phyloP scores from a whole-genome alignment of 2,329 filamentous ascomycete species.

The Periconia macrospinosa region DNA sequence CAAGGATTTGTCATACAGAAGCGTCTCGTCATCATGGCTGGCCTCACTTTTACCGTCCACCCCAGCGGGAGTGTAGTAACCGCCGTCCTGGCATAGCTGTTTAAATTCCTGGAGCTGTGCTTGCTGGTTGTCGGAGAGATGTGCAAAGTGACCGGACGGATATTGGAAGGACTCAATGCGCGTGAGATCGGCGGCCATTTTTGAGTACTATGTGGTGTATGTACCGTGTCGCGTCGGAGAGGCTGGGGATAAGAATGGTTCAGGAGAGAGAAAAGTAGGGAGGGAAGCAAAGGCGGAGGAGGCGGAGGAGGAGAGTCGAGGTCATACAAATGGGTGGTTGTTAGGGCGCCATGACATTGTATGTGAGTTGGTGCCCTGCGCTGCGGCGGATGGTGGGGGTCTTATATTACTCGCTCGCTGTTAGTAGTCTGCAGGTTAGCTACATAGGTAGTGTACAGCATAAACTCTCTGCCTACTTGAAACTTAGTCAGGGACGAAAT shows the following conservation, averaged over 20 bases:
- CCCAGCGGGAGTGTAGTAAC: conserved; percentile 59
- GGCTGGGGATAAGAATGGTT: neutral
- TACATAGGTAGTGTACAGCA: neutral
- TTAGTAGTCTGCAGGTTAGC: too few species aligned
- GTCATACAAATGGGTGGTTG: neutral
- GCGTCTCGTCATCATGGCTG: conserved; percentile 72
- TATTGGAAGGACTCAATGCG: conserved; percentile 56
- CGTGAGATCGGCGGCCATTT: conserved; percentile 39
- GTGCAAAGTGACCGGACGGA: conserved; percentile 77
- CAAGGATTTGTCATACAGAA: conserved; percentile 60
- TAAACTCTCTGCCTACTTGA: too few species aligned
- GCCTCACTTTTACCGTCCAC: conserved; percentile 37
- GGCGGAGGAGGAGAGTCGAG: conserved; percentile 3
- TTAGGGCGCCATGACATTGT: neutral
- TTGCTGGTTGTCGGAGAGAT: conserved; percentile 71
- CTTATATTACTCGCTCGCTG: neutral
- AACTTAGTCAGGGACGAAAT: too few species aligned
- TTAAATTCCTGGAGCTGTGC: conserved; percentile 73
- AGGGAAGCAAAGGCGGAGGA: too few species aligned
- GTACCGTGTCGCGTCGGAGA: neutral
- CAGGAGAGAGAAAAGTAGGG: neutral
- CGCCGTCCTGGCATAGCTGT: conserved; percentile 63
- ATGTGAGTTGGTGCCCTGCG: neutral
- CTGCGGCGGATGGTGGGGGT: neutral
- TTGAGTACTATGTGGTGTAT: neutral